Base-by-base conservation (phyloP, 495 filamentous ascomycete species). In the Neurospora sp. region DNA sequence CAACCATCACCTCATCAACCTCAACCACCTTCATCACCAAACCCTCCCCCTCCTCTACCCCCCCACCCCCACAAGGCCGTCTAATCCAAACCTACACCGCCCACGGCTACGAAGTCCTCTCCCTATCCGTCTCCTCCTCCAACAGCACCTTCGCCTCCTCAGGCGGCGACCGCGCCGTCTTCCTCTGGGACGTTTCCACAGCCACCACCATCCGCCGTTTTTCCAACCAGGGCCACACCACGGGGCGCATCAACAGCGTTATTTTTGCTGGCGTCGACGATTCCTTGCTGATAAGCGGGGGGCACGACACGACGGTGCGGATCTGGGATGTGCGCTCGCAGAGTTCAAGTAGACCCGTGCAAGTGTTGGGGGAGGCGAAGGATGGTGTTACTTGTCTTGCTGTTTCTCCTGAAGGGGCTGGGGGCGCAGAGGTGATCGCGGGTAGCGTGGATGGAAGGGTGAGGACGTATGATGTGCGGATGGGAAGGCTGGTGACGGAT, bases 131-230 rank as follows among this genome's bases (percentile, higher is more conserved):
- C 70, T 83, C 89, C n/a, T 74, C 80, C 66, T 89, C 92, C 83
- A 99, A 99, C 86, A 86, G 91, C 69, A 87, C 88, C 39, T 97
- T 98, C 79, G 89, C 89, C 31, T 92, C 89, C 54, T 88, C 90
- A 4, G 96, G 96, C 79, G 96, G 96, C 59, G 96, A 99, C 84
- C 89, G 93, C 76, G 87, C 86, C 76, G 93, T 97, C 5, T 97
- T 97, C 78, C 87, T 97, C 21, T 99, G 96, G 96, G 96, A 99
- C 83, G 96, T 98, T 0, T 83, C 89, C 6, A 91, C 91, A 6
- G 93, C 91, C 10, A 83, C 83, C 76, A 97, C 95, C 1, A 78
- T 91, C 19, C 86, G 90, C 38, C 86, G 95, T 39, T 96, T 94
- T 85, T 85, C 84, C 38, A 84, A 85, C 37, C 77, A 82, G 71